Conservation (phyloP, 2,329 filamentous ascomycete genomes). For the Diaporthe aspalathi region DNA sequence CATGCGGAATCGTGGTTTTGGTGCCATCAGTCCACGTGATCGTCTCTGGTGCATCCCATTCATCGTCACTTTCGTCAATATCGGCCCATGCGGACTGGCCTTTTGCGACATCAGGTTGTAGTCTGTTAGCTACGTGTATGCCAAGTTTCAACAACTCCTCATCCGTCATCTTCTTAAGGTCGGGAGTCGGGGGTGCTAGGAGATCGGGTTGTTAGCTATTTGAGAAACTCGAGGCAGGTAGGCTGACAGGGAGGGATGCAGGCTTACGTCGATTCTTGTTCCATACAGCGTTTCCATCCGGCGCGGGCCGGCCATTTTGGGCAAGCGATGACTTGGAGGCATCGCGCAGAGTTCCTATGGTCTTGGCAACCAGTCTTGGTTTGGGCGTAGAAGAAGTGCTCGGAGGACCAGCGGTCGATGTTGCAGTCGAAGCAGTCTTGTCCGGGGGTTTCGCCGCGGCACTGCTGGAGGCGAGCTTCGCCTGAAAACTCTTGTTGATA, state of each 20-base stretch:
- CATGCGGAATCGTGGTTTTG: conserved; percentile 78
- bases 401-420: conserved; percentile 55
- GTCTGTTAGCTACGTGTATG: conserved; percentile 83
- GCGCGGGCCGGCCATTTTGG: conserved; percentile 61
- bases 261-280: conserved; percentile 86
- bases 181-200: conserved; percentile 71
- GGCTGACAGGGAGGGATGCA: background rate
- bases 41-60: conserved; percentile 86
- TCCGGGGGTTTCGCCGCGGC: conserved; percentile 62
- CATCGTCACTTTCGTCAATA: conserved; percentile 83
- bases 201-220: conserved; percentile 38
- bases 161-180: conserved; percentile 85
- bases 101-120: conserved; percentile 78
- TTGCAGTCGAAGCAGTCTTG: conserved; percentile 60
- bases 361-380: conserved; percentile 81
- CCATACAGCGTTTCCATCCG: conserved; percentile 83
- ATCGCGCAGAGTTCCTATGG: conserved; percentile 67
- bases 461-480: conserved; percentile 66
- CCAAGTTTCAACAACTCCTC: conserved; percentile 89
- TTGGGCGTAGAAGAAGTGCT: conserved; percentile 64
- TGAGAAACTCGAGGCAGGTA: background rate
- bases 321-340: conserved; percentile 57
- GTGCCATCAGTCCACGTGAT: conserved; percentile 92
- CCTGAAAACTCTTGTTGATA: conserved; percentile 85
- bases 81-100: conserved; percentile 84